Base-by-base conservation (phyloP, 2,329 filamentous ascomycete genomes). In the Nothophaeocryptopus gaeumannii region DNA sequence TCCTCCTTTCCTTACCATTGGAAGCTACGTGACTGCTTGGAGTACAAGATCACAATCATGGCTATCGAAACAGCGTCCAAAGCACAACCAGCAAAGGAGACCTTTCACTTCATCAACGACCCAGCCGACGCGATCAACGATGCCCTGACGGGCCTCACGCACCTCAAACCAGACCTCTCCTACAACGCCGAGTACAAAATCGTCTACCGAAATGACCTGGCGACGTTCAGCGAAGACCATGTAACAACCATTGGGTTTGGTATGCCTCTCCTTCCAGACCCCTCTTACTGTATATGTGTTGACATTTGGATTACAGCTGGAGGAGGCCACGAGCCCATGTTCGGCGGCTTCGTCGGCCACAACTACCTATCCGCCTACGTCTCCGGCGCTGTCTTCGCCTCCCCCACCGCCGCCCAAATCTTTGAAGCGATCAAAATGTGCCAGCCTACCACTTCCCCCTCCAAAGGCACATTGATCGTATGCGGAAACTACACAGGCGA, bases 401-500 rank as follows among this genome's bases (percentile, higher is more conserved):
- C 77, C 5, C 82, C 82, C 0, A 82, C 78, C 50, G 81, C 82
- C 9, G 80, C 79, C 52, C 82, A 85, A 66, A 81, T 85, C 47
- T 65, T 83, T 8, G 76, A 81, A 1, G 81, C 75, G 5, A 76
- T 85, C 35, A 76, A 78, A 46, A 44, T 72, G 74, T 39, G 78
- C 76, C 9, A 79, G 76, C n/a, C 81, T 11, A 52, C 55, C 45
- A 58, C 58, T 7, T 26, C 20, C 20, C 20, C 20, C 20, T 26
- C 20, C 46, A 61, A 53, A 35, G 82, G 82, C 33, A 78, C 77
- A 2, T 77, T 85, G 40, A 70, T 85, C 1, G 77, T 85, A 42
- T 77, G 84, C 53, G 83, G 80, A 39, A 85, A 85, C 66, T 84
- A 84, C 64, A 84, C 81, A 0, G 81, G 81, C 39, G 81, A 84